A percentile compares a stretch with the other conserved stretches of the same genome.
Conservation (phyloP, 1,139 yeast species). For the Candida anutae region DNA sequence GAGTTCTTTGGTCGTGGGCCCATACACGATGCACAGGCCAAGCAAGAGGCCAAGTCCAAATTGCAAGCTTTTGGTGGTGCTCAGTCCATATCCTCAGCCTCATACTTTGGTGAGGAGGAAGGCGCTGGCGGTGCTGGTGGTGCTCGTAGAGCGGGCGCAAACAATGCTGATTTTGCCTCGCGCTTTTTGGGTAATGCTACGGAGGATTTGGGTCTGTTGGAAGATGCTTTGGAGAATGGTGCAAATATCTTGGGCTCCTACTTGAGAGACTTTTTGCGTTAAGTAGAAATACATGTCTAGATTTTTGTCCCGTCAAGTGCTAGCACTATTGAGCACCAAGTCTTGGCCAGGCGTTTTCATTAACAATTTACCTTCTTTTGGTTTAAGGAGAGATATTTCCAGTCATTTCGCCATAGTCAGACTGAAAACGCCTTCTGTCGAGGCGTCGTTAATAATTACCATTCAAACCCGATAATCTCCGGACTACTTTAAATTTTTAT, state of each 20-base stretch:
- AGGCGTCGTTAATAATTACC: no score
- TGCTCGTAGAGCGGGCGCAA: slow-evolving; percentile 10
- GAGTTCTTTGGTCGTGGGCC: slow-evolving; percentile 86
- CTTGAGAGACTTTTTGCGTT: slow-evolving; percentile 74
- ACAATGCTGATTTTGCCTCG: slow-evolving; percentile 50
- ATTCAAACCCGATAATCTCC: no score
- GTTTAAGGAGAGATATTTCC: no score
- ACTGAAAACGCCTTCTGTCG: no score
- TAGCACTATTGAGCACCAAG: no score
- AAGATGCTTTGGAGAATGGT: slow-evolving; percentile 92
- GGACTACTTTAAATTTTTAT: no score
- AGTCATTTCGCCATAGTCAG: no score
- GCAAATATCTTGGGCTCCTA: slow-evolving; percentile 81
- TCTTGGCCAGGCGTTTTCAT: no score
- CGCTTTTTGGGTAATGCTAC: slow-evolving; percentile 68
- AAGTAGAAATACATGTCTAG: slow-evolving; percentile 6
- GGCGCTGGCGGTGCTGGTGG: slow-evolving; percentile 21
- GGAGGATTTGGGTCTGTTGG: slow-evolving; percentile 80
- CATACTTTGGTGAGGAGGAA: slow-evolving; percentile 87
- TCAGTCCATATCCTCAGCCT: slow-evolving; percentile 80
- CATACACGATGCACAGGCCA: slow-evolving; percentile 68
- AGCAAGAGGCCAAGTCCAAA: slow-evolving; percentile 71
- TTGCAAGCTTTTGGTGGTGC: slow-evolving; percentile 80
- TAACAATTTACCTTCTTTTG: no score
- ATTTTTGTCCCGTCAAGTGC: no score